These are phyloP conservation scores for Strobilomyces dryophilus DNA, from an alignment of 768 basidiomycete species.

Conservation along the genomic window DNA sequence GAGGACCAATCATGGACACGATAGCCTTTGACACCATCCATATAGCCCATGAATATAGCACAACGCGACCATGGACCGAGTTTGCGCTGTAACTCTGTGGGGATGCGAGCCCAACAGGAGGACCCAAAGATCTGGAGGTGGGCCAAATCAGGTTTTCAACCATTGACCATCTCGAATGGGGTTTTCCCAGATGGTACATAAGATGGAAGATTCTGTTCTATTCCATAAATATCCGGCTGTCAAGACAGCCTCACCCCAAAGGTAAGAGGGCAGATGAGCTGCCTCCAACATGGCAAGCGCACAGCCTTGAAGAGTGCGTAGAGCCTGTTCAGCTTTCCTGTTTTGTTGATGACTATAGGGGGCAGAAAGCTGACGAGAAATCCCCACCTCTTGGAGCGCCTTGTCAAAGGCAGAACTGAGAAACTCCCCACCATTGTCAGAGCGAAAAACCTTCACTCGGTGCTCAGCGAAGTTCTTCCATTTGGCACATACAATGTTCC, in stretches of 20 bases:
- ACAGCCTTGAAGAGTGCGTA: not conserved
- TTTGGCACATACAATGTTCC: not conserved
- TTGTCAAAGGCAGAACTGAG: not conserved
- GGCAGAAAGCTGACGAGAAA: not conserved
- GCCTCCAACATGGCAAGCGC: not conserved
- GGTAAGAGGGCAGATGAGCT: not conserved
- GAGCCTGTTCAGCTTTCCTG: not conserved
- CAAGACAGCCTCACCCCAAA: not conserved
- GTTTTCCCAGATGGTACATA: not conserved
- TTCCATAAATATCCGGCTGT: not conserved
- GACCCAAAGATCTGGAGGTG: not conserved
- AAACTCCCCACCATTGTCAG: slow-evolving; percentile 6
- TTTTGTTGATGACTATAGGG: too few relatives aligned
- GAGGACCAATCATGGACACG: too few relatives aligned
- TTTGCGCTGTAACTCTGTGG: too few relatives aligned
- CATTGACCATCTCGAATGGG: not conserved
- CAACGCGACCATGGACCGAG: too few relatives aligned
- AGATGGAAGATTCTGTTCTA: not conserved
- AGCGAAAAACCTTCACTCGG: not conserved
- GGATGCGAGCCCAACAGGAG: too few relatives aligned
- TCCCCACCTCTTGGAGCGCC: not conserved
- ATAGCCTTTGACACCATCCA: too few relatives aligned
- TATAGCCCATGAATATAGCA: too few relatives aligned
- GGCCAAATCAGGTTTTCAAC: not conserved
- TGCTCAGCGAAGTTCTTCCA: not conserved